Evolutionary conservation across 768 basidiomycete species (phyloP).

Genomic region (Nevesoporus exiguus): DNA sequence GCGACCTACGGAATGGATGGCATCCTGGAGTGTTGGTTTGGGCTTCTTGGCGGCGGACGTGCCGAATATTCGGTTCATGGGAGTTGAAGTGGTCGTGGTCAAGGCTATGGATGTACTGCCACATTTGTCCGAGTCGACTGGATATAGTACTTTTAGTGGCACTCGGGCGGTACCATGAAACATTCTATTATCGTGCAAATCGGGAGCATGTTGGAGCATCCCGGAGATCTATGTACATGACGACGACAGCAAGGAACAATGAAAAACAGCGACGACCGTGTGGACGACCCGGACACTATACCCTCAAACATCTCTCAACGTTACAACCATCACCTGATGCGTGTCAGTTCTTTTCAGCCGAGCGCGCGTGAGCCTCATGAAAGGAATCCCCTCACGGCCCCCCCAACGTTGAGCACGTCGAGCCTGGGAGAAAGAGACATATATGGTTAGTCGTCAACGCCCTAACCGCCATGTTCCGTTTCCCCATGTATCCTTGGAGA

Average conservation of each 20-base stretch:
- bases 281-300: background rate
- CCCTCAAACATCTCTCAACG: background rate
- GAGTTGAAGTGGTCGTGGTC: background rate
- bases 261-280: background rate
- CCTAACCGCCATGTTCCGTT: background rate
- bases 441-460: conserved; percentile 9
- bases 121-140: background rate
- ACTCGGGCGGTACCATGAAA: background rate
- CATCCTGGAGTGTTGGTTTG: conserved; percentile 83
- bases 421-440: conserved; percentile 42
- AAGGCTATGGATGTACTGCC: background rate
- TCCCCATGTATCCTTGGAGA: background rate
- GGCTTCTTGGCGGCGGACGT: conserved; percentile 73
- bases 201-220: background rate
- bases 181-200: background rate
- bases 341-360: background rate
- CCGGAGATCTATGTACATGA: background rate
- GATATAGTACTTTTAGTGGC: too few relatives aligned
- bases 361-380: conserved; percentile 35
- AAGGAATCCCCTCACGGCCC: conserved; percentile 88
- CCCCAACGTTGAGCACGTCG: conserved; percentile 86
- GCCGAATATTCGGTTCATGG: conserved; percentile 87
- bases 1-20: conserved; percentile 75
- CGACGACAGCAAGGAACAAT: background rate
- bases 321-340: background rate